Conservation (phyloP, 1,139 yeast genomes). For the Pichia inconspicua region DNA sequence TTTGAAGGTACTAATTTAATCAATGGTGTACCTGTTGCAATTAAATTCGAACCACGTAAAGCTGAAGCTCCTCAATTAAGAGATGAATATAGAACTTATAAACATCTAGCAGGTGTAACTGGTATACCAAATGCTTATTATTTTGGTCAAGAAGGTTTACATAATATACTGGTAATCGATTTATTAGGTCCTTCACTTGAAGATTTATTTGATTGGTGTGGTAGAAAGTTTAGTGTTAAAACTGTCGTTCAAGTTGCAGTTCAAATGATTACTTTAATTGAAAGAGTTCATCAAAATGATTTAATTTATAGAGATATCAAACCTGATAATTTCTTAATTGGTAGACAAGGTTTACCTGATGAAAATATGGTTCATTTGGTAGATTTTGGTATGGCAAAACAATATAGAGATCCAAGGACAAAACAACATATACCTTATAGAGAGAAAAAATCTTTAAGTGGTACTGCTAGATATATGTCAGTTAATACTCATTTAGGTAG, state of each 20-base stretch:
- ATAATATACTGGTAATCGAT: conserved; percentile 87
- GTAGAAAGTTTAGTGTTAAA: conserved; percentile 77
- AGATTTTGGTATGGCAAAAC: conserved; percentile 64
- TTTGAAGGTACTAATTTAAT: conserved; percentile 74
- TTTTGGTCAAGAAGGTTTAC: conserved; percentile 96
- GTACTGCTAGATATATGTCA: conserved; percentile 97
- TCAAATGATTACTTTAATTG: conserved; percentile 84
- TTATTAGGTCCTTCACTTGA: conserved; percentile 91
- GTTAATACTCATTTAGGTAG: conserved; percentile 95
- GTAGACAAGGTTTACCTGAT: conserved; percentile 47
- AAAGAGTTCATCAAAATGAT: conserved; percentile 82
- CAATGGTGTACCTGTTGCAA: conserved; percentile 70
- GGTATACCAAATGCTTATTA: conserved; percentile 73
- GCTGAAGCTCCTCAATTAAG: conserved; percentile 75
- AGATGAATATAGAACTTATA: conserved; percentile 70
- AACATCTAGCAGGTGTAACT: conserved; percentile 50
- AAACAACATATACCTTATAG: conserved; percentile 55
- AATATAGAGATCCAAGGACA: conserved; percentile 54
- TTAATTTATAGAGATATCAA: conserved; percentile 90
- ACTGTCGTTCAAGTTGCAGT: conserved; percentile 87
- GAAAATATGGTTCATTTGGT: conserved; percentile 48
- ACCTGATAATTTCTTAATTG: conserved; percentile 90
- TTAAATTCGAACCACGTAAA: conserved; percentile 72
- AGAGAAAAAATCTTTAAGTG: conserved; percentile 82
- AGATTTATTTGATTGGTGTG: conserved; percentile 98